These are phyloP conservation scores for Ophiocordyceps camponoti-rufipedis DNA, from an alignment of 2,329 filamentous ascomycete species.

Conservation along the genomic window DNA sequence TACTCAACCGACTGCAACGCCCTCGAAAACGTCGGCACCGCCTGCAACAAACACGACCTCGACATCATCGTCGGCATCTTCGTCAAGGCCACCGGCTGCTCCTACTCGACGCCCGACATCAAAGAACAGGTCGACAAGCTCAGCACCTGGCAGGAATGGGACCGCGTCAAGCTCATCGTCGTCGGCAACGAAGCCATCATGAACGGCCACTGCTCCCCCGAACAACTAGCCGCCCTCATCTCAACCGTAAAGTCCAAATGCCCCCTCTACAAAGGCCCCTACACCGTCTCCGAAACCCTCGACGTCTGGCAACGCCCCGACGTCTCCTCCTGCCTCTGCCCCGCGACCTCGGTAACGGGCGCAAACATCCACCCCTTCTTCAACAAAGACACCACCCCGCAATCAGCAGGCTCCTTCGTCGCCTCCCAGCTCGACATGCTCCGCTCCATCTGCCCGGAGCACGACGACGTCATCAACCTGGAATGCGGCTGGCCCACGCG, in stretches of 20 bases:
- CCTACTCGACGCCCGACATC: slow-evolving; percentile 39
- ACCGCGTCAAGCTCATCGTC: slow-evolving; percentile 60
- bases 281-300: slow-evolving; percentile 78
- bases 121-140: slow-evolving; percentile 59
- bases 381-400: slow-evolving; percentile 49
- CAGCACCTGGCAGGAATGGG: slow-evolving; percentile 54
- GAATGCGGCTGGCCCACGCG: slow-evolving; percentile 78
- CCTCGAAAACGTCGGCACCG: slow-evolving; percentile 55
- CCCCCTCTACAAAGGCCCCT: slow-evolving; percentile 54
- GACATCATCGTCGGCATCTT: slow-evolving; percentile 79
- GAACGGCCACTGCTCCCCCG: slow-evolving; percentile 47
- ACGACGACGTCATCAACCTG: slow-evolving; percentile 57
- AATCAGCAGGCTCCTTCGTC: slow-evolving; percentile 59
- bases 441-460: slow-evolving; percentile 45
- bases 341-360: slow-evolving; percentile 57
- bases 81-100: slow-evolving; percentile 48
- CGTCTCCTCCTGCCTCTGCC: slow-evolving; percentile 43
- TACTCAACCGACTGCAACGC: slow-evolving; percentile 88
- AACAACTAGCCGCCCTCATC: slow-evolving; percentile 54
- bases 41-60: slow-evolving; percentile 47
- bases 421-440: slow-evolving; percentile 54
- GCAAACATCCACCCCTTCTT: slow-evolving; percentile 92
- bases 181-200: slow-evolving; percentile 86
- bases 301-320: slow-evolving; percentile 53
- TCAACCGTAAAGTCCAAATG: slow-evolving; percentile 44